phyloP scores from a whole-genome alignment of 1,139 yeast species.

The Pichia sp. region DNA sequence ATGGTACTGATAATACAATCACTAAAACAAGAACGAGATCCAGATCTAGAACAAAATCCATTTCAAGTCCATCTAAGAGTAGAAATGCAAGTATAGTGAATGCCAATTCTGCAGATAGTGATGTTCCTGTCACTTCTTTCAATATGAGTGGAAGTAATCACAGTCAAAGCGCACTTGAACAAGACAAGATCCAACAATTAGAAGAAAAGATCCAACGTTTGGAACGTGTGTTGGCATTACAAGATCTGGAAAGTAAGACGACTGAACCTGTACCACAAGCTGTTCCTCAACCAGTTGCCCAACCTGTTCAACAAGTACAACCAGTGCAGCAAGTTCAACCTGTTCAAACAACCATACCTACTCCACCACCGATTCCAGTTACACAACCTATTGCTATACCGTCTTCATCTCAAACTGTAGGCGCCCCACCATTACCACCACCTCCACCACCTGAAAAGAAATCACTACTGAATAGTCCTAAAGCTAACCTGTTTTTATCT shows the following conservation, averaged over 20 bases:
- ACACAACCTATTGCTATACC: not conserved
- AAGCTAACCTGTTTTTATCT: slow-evolving; percentile 23
- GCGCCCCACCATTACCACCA: slow-evolving; percentile 32
- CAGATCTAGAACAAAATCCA: not conserved
- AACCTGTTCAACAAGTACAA: not conserved
- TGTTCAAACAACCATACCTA: not conserved
- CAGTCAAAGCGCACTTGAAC: slow-evolving; percentile 8
- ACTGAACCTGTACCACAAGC: slow-evolving; percentile 12
- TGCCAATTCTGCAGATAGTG: not conserved
- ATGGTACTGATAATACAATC: not conserved
- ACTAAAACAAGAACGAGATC: not conserved
- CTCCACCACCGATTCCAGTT: not conserved
- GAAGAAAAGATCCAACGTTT: slow-evolving; percentile 32
- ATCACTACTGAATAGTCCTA: slow-evolving; percentile 25
- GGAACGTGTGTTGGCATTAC: slow-evolving; percentile 27
- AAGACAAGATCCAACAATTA: slow-evolving; percentile 26
- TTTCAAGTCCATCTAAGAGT: not conserved
- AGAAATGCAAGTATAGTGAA: not conserved
- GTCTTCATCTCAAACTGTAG: slow-evolving; percentile 2
- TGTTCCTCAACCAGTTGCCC: not conserved
- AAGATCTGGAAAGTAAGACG: slow-evolving; percentile 18
- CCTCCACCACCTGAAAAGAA: slow-evolving; percentile 28
- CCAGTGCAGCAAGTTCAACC: not conserved
- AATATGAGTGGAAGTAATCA: not conserved
- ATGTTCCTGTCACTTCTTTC: slow-evolving; percentile 1